These are phyloP conservation scores for Wickerhamomyces mucosus DNA, from an alignment of 805 yeast species.

Conservation along the genomic window DNA sequence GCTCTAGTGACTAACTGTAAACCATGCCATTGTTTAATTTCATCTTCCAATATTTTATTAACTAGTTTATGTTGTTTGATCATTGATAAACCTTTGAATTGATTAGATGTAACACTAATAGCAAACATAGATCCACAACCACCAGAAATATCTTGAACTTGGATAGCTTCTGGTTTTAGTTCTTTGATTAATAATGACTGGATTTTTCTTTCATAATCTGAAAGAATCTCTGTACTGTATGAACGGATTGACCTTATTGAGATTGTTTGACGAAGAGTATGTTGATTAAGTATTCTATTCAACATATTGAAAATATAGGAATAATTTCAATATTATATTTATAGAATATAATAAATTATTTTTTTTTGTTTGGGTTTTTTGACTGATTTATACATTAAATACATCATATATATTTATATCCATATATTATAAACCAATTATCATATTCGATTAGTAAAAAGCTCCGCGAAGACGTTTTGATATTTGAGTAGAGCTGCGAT, in stretches of 20 bases:
- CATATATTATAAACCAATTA: too few relatives aligned
- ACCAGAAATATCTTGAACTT: constrained; percentile 79
- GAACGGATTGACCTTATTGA: not conserved
- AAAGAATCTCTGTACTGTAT: constrained; percentile 17
- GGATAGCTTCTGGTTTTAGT: constrained; percentile 51
- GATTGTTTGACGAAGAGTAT: too few relatives aligned
- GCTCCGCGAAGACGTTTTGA: too few relatives aligned
- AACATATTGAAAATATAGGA: too few relatives aligned
- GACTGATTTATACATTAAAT: too few relatives aligned
- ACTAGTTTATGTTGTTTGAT: constrained; percentile 90
- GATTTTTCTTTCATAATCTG: constrained; percentile 54
- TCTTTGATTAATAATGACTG: constrained; percentile 42
- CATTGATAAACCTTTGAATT: constrained; percentile 75
- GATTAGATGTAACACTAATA: constrained; percentile 59
- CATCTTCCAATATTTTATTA: constrained; percentile 71
- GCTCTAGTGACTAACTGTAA: constrained; percentile 73
- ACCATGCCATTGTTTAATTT: constrained; percentile 91
- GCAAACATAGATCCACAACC: constrained; percentile 99
- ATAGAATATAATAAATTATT: too few relatives aligned
- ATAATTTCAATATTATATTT: too few relatives aligned
- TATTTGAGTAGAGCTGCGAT: too few relatives aligned
- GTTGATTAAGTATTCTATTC: too few relatives aligned
- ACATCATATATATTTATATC: too few relatives aligned
- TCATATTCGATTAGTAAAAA: too few relatives aligned
- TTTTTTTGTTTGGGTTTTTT: too few relatives aligned